Base-by-base conservation (phyloP, 1,284 basidiomycete species). In the Lentinus polychrous region DNA sequence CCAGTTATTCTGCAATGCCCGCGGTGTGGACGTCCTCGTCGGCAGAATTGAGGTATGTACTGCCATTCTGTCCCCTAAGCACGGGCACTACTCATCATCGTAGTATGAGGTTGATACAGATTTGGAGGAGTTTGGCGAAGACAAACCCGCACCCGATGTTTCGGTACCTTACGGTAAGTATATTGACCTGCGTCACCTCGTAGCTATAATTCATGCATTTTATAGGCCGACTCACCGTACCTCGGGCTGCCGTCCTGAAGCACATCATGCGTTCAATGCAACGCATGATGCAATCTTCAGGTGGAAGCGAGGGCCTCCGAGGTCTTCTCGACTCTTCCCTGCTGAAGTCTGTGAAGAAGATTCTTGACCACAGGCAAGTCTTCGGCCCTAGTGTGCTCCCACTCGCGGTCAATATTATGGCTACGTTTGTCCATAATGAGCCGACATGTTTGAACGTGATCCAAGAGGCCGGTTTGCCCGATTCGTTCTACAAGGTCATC, bases 391-490 rank as follows among this genome's bases (percentile, higher is more conserved):
- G 84, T 57, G 81, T 96, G 47, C 79, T 95, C 45, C 86, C 91
- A 1, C 73, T 92, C 37, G 92, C 92, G 1, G 92, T 97, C 73
- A 95, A 95, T 67, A 91, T 97, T 63, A 94, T 97, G 86, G 86
- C 95, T 4, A 94, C 94, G 0, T 98, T 99, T 65, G 86, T 99
- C 14, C 95, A 99, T 74, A 99, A 98, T 60, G 96, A 99, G 68
- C 96, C 96, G 8, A 98, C 95, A 0, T 96, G 92, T 11, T 73
- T 99, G 49, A 72, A 81, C 1, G 88, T 94, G 45, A 85, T 99
- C 34, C 96, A 99, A 66, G 96, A 99, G 66, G 79, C 84, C 43
- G 83, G 87, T 22, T 68, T 99, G 2, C 96, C 96, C 0, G 91
- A 95, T 60, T 79, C 84, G 0, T 91, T 99, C 56, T 96, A 94